Evolutionary conservation across 148 eudicot species (phyloP).

Genomic region (Polygonum maritimum): DNA sequence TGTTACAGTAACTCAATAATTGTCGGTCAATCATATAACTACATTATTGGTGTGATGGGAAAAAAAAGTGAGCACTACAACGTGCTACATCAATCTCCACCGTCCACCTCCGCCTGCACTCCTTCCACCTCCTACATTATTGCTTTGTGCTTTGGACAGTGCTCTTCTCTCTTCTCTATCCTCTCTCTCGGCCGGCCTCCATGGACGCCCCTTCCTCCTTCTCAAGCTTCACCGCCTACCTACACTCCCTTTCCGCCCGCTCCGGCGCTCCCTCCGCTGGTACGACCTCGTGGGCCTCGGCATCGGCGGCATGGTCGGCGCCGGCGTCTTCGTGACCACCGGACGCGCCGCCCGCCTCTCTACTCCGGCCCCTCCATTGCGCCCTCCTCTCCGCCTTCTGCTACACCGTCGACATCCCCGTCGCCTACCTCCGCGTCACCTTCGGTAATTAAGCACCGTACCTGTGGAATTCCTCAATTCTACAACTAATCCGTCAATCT

Average conservation of each 20-base stretch:
- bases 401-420: slow-evolving; percentile 89
- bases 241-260: slow-evolving; percentile 43
- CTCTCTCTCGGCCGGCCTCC: neutral
- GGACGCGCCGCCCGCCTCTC: slow-evolving; percentile 41
- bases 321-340: slow-evolving; percentile 88
- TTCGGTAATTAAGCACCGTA: slow-evolving; percentile 32
- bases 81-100: too few species aligned
- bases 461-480: neutral
- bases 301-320: slow-evolving; percentile 91
- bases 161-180: neutral
- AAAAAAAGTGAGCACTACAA: too few species aligned
- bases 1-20: too few species aligned
- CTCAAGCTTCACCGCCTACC: slow-evolving; percentile 45
- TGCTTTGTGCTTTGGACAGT: too few species aligned
- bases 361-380: slow-evolving; percentile 84
- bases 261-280: slow-evolving; percentile 69
- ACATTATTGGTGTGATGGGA: too few species aligned
- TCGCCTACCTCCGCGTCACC: slow-evolving; percentile 81
- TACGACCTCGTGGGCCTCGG: slow-evolving; percentile 69
- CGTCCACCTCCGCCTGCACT: too few species aligned
- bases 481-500: too few species aligned
- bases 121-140: too few species aligned
- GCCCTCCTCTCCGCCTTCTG: slow-evolving; percentile 91
- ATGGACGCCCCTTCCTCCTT: slow-evolving; percentile 32
- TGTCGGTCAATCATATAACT: too few species aligned